phyloP scores from a whole-genome alignment of 2,329 filamentous ascomycete species.

The Chrysosporium keratinophilum region DNA sequence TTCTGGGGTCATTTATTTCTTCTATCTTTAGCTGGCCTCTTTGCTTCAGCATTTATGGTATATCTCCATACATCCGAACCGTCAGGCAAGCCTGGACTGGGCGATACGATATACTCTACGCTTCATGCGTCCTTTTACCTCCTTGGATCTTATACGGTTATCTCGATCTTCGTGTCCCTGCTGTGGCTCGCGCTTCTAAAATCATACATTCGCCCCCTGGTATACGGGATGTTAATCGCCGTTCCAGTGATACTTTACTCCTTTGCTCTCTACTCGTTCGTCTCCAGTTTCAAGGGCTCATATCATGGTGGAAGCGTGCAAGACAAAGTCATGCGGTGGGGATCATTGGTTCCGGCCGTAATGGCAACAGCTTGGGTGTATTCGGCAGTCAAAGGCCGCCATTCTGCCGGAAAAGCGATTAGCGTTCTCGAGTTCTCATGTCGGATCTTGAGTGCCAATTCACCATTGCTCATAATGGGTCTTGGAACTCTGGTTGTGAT shows the following conservation, averaged over 20 bases:
- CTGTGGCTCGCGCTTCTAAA: conserved; percentile 82
- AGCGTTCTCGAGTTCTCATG: conserved; percentile 87
- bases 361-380: conserved; percentile 72
- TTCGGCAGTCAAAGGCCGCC: conserved; percentile 67
- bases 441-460: conserved; percentile 73
- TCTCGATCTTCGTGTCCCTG: conserved; percentile 78
- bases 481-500: conserved; percentile 64
- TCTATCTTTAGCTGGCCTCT: conserved; percentile 69
- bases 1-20: conserved; percentile 89
- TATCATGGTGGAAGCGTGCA: conserved; percentile 70
- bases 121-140: conserved; percentile 79
- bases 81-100: conserved; percentile 53
- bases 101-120: conserved; percentile 89
- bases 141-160: conserved; percentile 78
- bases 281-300: conserved; percentile 73
- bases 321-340: conserved; percentile 80
- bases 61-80: conserved; percentile 77
- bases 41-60: conserved; percentile 80
- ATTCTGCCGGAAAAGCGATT: conserved; percentile 70
- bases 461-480: conserved; percentile 72
- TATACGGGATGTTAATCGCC: conserved; percentile 67
- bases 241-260: conserved; percentile 79
- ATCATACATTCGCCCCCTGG: conserved; percentile 77
- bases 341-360: conserved; percentile 63
- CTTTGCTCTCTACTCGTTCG: conserved; percentile 82